Evolutionary conservation across 495 filamentous ascomycete species (phyloP), one percentile per base, ranked within the genome.

Genomic region (Hyaloscypha bicolor): DNA sequence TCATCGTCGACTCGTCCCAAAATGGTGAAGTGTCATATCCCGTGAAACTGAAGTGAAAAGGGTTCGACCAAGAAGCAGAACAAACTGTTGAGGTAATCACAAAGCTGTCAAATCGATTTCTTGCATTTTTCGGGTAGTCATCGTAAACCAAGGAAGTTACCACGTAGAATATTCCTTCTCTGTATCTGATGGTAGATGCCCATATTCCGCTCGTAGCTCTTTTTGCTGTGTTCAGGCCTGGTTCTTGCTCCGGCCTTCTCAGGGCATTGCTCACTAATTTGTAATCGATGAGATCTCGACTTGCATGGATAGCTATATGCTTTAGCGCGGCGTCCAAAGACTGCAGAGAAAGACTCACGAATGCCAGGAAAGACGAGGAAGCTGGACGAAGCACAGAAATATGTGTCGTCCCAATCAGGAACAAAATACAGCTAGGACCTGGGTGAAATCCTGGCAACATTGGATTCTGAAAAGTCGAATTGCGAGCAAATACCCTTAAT

Each of bases 291-390:
- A 86, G 75, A 65, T 86, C 83, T 62, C 79, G 79, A 74, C 80
- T 82, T 19, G 81, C 80, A 57, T 85, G 80, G 30, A 86, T 76
- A 3, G 82, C 60, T 62, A 37, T 48, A 58, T 6, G n/a, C n/a
- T n/a, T n/a, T n/a, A n/a, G n/a, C n/a, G n/a, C n/a, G n/a, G n/a
- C n/a, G n/a, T n/a, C n/a, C n/a, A n/a, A n/a, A n/a, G n/a, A n/a
- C n/a, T n/a, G n/a, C n/a, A n/a, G n/a, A n/a, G n/a, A n/a, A n/a
- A n/a, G n/a, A n/a, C 60, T 51, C 39, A 62, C 60, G 83, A 39
- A 86, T 80, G 0, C 79, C 83, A 14, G 85, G 85, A 61, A 85
- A 86, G 5, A 78, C 77, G 53, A 82, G 81, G 75, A 87, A 86
- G 71, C 77, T 82, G 12, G 82, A 85, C 3, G 78, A 79, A 6